These are phyloP conservation scores for Thielaviopsis ethacetica DNA, from an alignment of 2,329 filamentous ascomycete species.

Conservation along the genomic window DNA sequence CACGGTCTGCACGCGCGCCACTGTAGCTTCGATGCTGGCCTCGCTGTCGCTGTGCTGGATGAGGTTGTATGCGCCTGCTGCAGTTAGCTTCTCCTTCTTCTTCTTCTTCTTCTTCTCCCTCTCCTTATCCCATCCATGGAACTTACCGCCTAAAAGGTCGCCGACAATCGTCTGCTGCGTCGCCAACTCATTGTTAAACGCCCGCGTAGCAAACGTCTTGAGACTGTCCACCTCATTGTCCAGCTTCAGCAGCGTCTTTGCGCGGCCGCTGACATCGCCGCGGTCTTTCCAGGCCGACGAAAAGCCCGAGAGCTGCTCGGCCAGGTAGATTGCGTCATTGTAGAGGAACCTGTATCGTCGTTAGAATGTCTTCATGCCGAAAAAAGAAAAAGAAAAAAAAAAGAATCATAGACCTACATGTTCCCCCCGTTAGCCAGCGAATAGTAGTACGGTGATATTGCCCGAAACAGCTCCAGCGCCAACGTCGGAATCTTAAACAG, in stretches of 20 bases:
- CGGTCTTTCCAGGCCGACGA: constrained; percentile 34
- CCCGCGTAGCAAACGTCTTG: constrained; percentile 42
- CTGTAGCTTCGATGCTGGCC: constrained; percentile 35
- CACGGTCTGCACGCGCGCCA: constrained; percentile 34
- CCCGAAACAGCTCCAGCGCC: constrained; percentile 62
- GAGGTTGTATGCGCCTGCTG: constrained; percentile 36
- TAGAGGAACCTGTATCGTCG: constrained; percentile 38
- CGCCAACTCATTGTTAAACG: constrained; percentile 44
- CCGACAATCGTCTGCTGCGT: constrained; percentile 44
- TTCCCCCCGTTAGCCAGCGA: constrained; percentile 42
- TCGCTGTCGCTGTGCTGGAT: constrained; percentile 40
- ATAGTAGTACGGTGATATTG: constrained; percentile 61
- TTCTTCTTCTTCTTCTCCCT: neutral
- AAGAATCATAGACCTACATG: constrained; percentile 32
- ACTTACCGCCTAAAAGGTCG: constrained; percentile 39
- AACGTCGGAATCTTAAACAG: constrained; percentile 58
- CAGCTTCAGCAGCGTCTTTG: constrained; percentile 37
- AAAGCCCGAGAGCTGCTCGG: constrained; percentile 37
- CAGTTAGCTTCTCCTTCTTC: neutral
- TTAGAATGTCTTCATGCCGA: neutral
- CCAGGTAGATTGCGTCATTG: constrained; percentile 49
- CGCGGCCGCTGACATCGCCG: constrained; percentile 32
- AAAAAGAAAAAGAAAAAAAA: neutral
- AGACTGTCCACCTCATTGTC: constrained; percentile 44
- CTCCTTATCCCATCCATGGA: neutral